These are phyloP conservation scores for Gaertneriomyces sp. DNA, from an alignment of 192 early-diverging fungal species.

Conservation along the genomic window DNA sequence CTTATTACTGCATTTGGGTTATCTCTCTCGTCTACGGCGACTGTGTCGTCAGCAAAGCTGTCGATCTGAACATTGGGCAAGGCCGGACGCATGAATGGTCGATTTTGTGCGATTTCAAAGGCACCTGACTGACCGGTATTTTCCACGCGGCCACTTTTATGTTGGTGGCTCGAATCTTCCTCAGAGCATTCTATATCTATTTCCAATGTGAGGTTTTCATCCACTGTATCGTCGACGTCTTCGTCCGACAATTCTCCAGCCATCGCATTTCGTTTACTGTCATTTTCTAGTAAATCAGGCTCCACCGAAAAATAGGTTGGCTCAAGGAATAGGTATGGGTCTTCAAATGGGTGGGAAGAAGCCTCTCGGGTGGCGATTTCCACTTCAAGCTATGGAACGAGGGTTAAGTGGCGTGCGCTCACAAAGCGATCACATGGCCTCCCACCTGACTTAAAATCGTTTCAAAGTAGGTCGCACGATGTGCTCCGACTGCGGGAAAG, in stretches of 20 bases:
- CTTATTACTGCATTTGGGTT: too few relatives aligned
- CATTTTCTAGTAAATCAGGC: background rate
- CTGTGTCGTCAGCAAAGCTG: background rate
- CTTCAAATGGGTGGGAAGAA: conserved; percentile 19
- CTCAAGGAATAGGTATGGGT: conserved; percentile 22
- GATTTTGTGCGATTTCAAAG: too few relatives aligned
- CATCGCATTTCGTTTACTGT: background rate
- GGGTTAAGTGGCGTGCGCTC: too few relatives aligned
- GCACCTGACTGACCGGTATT: too few relatives aligned
- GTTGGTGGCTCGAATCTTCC: background rate
- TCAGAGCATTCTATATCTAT: background rate
- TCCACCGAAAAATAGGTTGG: conserved; percentile 7
- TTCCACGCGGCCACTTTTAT: background rate
- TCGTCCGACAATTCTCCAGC: background rate
- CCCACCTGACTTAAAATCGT: too few relatives aligned
- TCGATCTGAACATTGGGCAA: conserved; percentile 3
- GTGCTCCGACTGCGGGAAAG: too few relatives aligned
- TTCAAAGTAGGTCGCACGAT: too few relatives aligned
- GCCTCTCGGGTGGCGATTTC: conserved; percentile 2
- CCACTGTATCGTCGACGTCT: background rate
- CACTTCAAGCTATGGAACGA: background rate
- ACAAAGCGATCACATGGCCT: too few relatives aligned
- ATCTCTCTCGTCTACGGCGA: too few relatives aligned
- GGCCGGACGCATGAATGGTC: background rate
- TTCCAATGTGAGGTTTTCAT: background rate